A percentile compares a stretch with the other conserved stretches of the same genome.
Evolutionary conservation across 2,329 filamentous ascomycete genomes (phyloP).

Genomic region (Trichoderma sp.): DNA sequence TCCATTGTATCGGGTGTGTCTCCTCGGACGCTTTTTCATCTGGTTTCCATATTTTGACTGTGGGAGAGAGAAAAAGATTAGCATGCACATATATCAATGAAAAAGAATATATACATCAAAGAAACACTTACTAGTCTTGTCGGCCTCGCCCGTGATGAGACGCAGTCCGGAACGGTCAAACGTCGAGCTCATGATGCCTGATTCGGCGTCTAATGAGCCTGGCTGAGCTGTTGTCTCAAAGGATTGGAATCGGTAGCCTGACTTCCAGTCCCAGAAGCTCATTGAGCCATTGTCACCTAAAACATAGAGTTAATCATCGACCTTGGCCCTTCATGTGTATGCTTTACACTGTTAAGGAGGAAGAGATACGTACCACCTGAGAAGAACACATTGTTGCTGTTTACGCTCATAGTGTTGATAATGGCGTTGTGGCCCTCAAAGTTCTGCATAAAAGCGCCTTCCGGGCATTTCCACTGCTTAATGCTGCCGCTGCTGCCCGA

Average conservation of each 20-base stretch:
- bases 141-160: slow-evolving; percentile 90
- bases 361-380: slow-evolving; percentile 62
- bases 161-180: slow-evolving; percentile 88
- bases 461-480: slow-evolving; percentile 99
- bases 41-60: slow-evolving; percentile 93
- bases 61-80: not conserved
- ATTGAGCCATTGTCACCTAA: slow-evolving; percentile 87
- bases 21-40: slow-evolving; percentile 90
- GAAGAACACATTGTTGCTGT: slow-evolving; percentile 93
- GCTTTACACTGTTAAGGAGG: not conserved
- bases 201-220: slow-evolving; percentile 89
- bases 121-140: slow-evolving; percentile 75
- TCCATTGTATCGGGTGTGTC: slow-evolving; percentile 90
- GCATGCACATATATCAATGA: not conserved
- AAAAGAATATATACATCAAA: not conserved
- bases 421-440: slow-evolving; percentile 96
- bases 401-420: slow-evolving; percentile 90
- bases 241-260: slow-evolving; percentile 86
- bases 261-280: slow-evolving; percentile 99
- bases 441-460: slow-evolving; percentile 98
- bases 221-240: slow-evolving; percentile 92
- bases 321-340: not conserved
- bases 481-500: slow-evolving; percentile 89
- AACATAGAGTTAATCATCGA: not conserved
- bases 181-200: slow-evolving; percentile 90